phyloP scores from a whole-genome alignment of 371 early-diverging fungal species.

The Pancytospora philotis region DNA sequence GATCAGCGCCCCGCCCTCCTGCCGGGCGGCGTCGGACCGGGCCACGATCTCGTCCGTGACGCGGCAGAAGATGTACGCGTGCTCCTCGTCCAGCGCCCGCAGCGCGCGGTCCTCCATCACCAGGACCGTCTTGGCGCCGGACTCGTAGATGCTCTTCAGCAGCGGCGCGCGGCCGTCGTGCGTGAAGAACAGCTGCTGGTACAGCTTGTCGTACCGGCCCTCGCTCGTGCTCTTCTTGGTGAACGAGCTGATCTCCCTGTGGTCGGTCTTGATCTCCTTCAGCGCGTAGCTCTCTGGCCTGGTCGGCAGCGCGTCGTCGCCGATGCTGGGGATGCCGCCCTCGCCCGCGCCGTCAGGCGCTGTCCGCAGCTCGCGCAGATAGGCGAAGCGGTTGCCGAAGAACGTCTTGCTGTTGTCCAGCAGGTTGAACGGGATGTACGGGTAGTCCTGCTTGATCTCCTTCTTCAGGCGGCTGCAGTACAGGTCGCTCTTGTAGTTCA shows the following conservation, averaged over 20 bases:
- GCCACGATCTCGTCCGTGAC: neutral
- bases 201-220: slow-evolving; percentile 11
- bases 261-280: neutral
- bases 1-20: neutral
- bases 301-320: neutral
- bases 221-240: neutral
- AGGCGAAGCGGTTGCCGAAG: slow-evolving; percentile 32
- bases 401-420: slow-evolving; percentile 31
- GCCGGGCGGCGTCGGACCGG: neutral
- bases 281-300: slow-evolving; percentile 1
- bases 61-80: slow-evolving; percentile 13
- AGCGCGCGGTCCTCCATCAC: slow-evolving; percentile 18
- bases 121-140: neutral
- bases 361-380: neutral
- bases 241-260: slow-evolving; percentile 11
- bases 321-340: neutral
- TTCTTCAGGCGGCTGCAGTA: slow-evolving; percentile 34
- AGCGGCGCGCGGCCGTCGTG: neutral
- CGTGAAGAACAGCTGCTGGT: slow-evolving; percentile 16
- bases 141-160: neutral
- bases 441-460: slow-evolving; percentile 36
- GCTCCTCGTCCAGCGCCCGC: slow-evolving; percentile 2
- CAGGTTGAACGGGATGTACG: slow-evolving; percentile 17
- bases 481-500: slow-evolving; percentile 25
- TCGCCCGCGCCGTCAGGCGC: neutral